Percentiles rank a stretch among this genome's conserved stretches.
These are phyloP conservation scores for Diplodia seriata DNA, from an alignment of 2,329 filamentous ascomycete species.

Conservation along the genomic window DNA sequence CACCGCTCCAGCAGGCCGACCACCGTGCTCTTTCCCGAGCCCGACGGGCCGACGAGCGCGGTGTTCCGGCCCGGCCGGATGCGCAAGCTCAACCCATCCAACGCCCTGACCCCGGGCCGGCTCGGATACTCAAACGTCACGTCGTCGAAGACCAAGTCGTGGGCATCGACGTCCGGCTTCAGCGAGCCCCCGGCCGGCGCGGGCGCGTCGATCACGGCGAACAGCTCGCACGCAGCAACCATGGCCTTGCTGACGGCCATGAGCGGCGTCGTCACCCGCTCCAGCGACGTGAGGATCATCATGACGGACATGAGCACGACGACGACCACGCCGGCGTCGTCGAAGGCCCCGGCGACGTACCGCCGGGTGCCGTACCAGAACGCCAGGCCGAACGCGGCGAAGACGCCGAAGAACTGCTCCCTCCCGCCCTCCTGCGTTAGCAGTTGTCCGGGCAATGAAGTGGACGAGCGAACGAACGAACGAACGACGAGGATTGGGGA, in stretches of 20 bases:
- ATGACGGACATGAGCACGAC: conserved; percentile 50
- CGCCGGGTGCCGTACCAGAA: conserved; percentile 51
- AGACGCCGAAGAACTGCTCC: conserved; percentile 45
- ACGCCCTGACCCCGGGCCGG: conserved; percentile 67
- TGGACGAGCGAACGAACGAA: too few relatives aligned
- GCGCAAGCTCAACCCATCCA: conserved; percentile 64
- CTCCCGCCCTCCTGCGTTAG: too few relatives aligned
- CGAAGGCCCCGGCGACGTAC: conserved; percentile 42
- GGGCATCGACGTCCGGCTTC: conserved; percentile 43
- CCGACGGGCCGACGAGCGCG: conserved; percentile 90
- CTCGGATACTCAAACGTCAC: conserved; percentile 50
- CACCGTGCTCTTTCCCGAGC: conserved; percentile 93
- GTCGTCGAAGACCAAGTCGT: conserved; percentile 2
- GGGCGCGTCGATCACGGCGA: conserved; percentile 47
- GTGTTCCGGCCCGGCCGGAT: conserved; percentile 69
- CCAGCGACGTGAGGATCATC: conserved; percentile 46
- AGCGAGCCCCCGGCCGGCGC: conserved; percentile 41
- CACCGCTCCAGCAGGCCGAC: conserved; percentile 93
- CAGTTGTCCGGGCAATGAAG: too few relatives aligned
- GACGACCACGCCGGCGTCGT: conserved; percentile 44
- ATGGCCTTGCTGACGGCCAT: conserved; percentile 47
- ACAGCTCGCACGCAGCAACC: conserved; percentile 46
- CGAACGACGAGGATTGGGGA: too few relatives aligned
- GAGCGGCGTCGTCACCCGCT: conserved; percentile 42
- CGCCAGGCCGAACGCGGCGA: conserved; percentile 47